Evolutionary conservation across 1,284 basidiomycete genomes (phyloP), one percentile per base, ranked within the genome.

Genomic region (Neolentinus lepideus): DNA sequence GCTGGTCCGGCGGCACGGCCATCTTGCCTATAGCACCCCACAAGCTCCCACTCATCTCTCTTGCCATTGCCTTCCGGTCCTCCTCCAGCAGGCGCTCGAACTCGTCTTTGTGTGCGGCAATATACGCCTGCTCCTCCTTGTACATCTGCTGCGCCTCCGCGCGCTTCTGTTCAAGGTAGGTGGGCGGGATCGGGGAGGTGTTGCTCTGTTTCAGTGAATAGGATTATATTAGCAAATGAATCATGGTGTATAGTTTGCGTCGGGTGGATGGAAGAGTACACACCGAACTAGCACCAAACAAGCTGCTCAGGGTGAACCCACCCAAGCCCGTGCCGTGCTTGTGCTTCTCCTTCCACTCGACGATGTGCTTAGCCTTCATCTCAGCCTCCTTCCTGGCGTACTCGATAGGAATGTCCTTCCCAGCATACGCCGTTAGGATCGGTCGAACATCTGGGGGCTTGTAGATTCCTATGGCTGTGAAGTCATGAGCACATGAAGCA

Each of bases 131-230:
- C 68, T 98, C 95, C 60, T 94, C 88, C 59, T 78, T 73, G 71
- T 97, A 98, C 53, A 84, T 81, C 57, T 77, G 73, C 67, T 98
- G 93, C 6, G 92, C 94, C 64, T 96, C 88, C 43, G 80, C 78
- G 10, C 96, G 88, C 69, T 95, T 94, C 65, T 85, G 81, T 67
- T 99, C 97, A 51, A 98, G 85, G 69, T 94, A 94, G 0, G 93
- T 95, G 51, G 80, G 83, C 1, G 90, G 91, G 52, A 84, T 71
- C 22, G 75, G 66, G 3, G 73, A 68, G 24, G 66, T 58, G 2
- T 63, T 65, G 59, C 57, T 59, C 70, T 66, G 58, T 63, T 67
- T 62, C 31, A 65, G 58, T 26, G 60, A 29, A 48, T 2, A 56
- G 53, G 33, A 59, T 56, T 29, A 58, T n/a, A 51, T 43, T 29